Percentiles rank a stretch among this genome's conserved stretches.
These are phyloP conservation scores for Fonsecaea nubica DNA, from an alignment of 2,329 filamentous ascomycete species.

Conservation along the genomic window DNA sequence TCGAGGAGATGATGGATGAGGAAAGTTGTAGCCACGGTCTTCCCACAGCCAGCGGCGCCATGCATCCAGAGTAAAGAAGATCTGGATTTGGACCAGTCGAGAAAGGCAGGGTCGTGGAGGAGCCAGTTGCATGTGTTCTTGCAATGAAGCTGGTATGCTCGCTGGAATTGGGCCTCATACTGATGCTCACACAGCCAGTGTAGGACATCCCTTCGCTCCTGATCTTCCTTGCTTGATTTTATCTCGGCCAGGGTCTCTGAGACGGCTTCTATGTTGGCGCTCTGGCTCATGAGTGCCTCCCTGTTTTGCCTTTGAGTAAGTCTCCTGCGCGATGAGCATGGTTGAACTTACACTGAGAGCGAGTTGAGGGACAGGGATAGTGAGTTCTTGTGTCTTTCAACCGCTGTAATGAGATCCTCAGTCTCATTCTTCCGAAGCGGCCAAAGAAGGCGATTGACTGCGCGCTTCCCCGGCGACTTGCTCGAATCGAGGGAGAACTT, in stretches of 20 bases:
- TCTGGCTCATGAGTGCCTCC: conserved; percentile 25
- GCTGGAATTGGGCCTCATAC: conserved; percentile 30
- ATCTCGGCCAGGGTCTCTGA: conserved; percentile 22
- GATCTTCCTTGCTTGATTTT: conserved; percentile 19
- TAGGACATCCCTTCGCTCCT: conserved; percentile 25
- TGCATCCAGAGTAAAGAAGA: conserved; percentile 34
- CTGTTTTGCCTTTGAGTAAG: conserved; percentile 22
- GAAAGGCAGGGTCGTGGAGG: conserved; percentile 23
- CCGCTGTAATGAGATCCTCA: conserved; percentile 17
- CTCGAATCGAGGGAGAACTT: conserved; percentile 7
- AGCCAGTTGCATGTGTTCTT: conserved; percentile 30
- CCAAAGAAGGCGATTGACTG: conserved; percentile 29
- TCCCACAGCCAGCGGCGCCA: conserved; percentile 31
- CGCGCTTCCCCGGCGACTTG: conserved; percentile 15
- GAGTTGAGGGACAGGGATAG: conserved; percentile 26
- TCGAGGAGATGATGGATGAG: conserved; percentile 27
- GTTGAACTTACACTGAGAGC: conserved; percentile 26
- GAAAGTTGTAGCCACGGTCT: conserved; percentile 32
- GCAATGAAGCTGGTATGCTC: conserved; percentile 29
- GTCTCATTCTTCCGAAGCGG: conserved; percentile 30
- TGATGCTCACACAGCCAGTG: conserved; percentile 33
- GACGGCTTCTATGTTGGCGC: conserved; percentile 20
- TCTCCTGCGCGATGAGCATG: neutral
- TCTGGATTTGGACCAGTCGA: conserved; percentile 24
- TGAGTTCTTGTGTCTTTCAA: conserved; percentile 32